Percentiles rank a stretch among this genome's conserved stretches.
These are phyloP conservation scores for Neofusicoccum umdonicola DNA, from an alignment of 2,329 filamentous ascomycete genomes.

Conservation along the genomic window DNA sequence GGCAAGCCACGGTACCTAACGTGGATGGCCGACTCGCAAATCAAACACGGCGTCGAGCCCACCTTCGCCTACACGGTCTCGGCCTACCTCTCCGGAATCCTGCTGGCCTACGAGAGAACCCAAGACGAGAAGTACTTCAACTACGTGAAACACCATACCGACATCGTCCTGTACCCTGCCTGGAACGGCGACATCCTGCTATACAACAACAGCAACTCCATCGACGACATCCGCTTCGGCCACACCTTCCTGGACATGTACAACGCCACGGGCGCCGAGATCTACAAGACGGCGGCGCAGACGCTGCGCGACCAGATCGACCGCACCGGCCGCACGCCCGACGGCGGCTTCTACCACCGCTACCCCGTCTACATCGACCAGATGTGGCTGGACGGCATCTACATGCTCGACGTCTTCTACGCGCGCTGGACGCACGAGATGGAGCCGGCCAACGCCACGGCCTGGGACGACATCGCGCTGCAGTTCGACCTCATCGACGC, in stretches of 20 bases:
- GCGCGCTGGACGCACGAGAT: conserved; percentile 40
- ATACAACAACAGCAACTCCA: conserved; percentile 35
- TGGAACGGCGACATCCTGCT: conserved; percentile 41
- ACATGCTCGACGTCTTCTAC: conserved; percentile 41
- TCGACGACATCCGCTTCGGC: conserved; percentile 52
- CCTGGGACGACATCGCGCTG: conserved; percentile 43
- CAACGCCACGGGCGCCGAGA: conserved; percentile 42
- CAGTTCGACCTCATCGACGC: conserved; percentile 38
- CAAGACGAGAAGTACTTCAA: conserved; percentile 48
- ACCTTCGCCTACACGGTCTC: conserved; percentile 46
- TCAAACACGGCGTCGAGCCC: conserved; percentile 39
- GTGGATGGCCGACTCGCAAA: conserved; percentile 51
- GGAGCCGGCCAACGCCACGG: conserved; percentile 37
- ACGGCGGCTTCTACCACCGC: conserved; percentile 56
- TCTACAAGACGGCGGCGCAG: conserved; percentile 51
- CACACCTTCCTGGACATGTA: conserved; percentile 54
- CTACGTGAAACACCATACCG: conserved; percentile 49
- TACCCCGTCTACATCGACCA: conserved; percentile 13
- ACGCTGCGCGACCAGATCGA: conserved; percentile 49
- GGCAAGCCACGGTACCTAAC: conserved; percentile 25
- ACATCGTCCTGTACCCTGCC: conserved; percentile 44
- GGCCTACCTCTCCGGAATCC: conserved; percentile 48
- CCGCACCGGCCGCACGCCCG: conserved; percentile 49
- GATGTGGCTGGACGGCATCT: conserved; percentile 54
- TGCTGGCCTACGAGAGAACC: conserved; percentile 48